Evolutionary conservation across 306 rosid genomes (phyloP), one percentile per base, ranked within the genome.

Genomic region (Quercus rubra): DNA sequence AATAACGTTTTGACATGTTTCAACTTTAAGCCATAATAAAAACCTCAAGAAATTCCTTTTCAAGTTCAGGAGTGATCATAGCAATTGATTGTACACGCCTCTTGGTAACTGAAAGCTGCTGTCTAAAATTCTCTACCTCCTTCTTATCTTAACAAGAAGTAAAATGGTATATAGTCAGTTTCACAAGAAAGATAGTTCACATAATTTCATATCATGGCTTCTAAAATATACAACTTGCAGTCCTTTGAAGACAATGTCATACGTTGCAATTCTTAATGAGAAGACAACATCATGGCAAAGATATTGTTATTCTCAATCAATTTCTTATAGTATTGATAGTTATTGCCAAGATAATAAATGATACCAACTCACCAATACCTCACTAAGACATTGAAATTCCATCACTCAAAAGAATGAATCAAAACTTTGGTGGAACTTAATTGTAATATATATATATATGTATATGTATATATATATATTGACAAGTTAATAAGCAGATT

Each of bases 1-100:
- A 46, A 59, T 38, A 38, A 6, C 0, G 10, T 38, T 73, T 77
- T 77, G 17, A 57, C 75, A 52, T 15, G 54, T 18, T 62, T 13
- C 41, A 8, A 54, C n/a, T 69, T 52, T 67, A 61, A 30, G 27
- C 57, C 79, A 54, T 58, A 56, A 57, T 5, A 83, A 85, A 79
- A 81, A 92, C 98, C 99, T 95, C 87, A 46, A 91, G 90, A 90
- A 95, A 89, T 82, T 85, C 91, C 86, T 85, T 90, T 87, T 89
- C 86, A 19, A 91, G 88, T 31, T 86, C 90, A 13, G 94, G 86
- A 67, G 97, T 95, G 78, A 95, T 86, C 54, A 69, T 82, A 3
- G 92, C 97, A 84, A 92, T 70, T 43, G 92, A 92, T 73, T 92
- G 90, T 15, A 97, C 99, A 77, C 70, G 66, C 84, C 82, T 91